Percentiles rank a stretch among this genome's conserved stretches.
phyloP scores from a whole-genome alignment of 805 yeast species.

The Kluyveromyces lactis region DNA sequence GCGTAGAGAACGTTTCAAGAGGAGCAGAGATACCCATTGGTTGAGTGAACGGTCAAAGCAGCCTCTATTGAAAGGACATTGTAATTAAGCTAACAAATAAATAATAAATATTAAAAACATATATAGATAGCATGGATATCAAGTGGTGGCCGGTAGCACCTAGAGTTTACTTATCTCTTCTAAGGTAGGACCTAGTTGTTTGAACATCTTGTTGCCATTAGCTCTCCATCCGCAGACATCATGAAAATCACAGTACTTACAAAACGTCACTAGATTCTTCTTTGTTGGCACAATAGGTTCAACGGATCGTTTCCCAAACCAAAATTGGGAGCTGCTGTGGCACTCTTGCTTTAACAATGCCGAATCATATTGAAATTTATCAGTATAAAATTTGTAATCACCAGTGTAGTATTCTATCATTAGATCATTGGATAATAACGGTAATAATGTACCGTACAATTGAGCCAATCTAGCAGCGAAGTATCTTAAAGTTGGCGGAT shows the following conservation, averaged over 20 bases:
- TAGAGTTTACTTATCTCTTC: background rate
- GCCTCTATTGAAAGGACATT: too few relatives aligned
- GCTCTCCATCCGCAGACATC: conserved; percentile 35
- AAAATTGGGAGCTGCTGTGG: conserved; percentile 35
- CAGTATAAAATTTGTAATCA: conserved; percentile 34
- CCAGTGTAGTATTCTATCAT: conserved; percentile 48
- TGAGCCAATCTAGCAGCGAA: conserved; percentile 50
- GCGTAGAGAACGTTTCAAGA: too few relatives aligned
- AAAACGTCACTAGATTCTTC: conserved; percentile 32
- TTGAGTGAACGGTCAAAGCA: too few relatives aligned
- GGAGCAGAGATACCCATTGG: too few relatives aligned
- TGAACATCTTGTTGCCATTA: conserved; percentile 13
- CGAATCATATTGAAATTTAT: conserved; percentile 32
- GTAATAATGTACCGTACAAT: conserved; percentile 20
- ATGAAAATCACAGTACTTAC: conserved; percentile 49
- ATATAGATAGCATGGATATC: too few relatives aligned
- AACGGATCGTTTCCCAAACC: conserved; percentile 54
- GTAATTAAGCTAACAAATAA: too few relatives aligned
- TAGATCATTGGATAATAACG: conserved; percentile 31
- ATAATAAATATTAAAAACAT: too few relatives aligned
- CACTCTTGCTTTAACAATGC: conserved; percentile 26
- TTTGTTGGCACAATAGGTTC: conserved; percentile 31
- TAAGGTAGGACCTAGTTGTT: conserved; percentile 11
- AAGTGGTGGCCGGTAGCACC: too few relatives aligned
- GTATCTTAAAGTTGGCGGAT: conserved; percentile 47